A percentile compares a stretch with the other conserved stretches of the same genome.
Conservation (phyloP, 768 basidiomycete genomes). For the Mrakia hoshinonis region DNA sequence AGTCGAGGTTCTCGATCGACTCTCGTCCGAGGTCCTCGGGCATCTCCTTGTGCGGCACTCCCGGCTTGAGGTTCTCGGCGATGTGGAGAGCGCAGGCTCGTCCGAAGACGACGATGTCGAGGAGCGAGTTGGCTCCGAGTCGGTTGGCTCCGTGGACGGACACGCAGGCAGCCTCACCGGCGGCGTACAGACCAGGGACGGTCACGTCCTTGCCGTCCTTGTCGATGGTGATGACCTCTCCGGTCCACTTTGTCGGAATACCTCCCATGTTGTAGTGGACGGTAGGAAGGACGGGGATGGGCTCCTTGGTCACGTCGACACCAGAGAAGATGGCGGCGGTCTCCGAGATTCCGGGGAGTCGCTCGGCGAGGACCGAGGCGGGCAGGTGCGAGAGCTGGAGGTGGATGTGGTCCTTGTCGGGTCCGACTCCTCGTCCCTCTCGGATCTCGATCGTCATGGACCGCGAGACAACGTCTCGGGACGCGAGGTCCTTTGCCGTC, state of each 20-base stretch:
- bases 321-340: slow-evolving; percentile 98
- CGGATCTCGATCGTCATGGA: slow-evolving; percentile 99
- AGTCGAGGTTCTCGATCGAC: slow-evolving; percentile 77
- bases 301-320: slow-evolving; percentile 99
- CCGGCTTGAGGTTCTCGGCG: slow-evolving; percentile 76
- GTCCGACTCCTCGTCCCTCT: slow-evolving; percentile 96
- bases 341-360: slow-evolving; percentile 97
- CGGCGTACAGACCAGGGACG: slow-evolving; percentile 94
- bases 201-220: slow-evolving; percentile 82
- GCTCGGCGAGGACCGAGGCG: slow-evolving; percentile 87
- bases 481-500: slow-evolving; percentile 97
- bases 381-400: slow-evolving; percentile 96
- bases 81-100: slow-evolving; percentile 99
- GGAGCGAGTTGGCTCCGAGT: slow-evolving; percentile 94
- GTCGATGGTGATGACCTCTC: slow-evolving; percentile 85
- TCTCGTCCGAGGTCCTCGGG: slow-evolving; percentile 75
- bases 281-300: slow-evolving; percentile 95
- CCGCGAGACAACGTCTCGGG: slow-evolving; percentile 97
- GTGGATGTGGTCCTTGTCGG: slow-evolving; percentile 94
- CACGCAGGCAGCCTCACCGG: slow-evolving; percentile 96
- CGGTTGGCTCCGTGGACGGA: slow-evolving; percentile 99
- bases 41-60: slow-evolving; percentile 81
- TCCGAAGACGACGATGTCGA: slow-evolving; percentile 98
- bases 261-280: slow-evolving; percentile 99
- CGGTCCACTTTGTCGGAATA: slow-evolving; percentile 97